These are phyloP conservation scores for Arthroderma uncinatum DNA, from an alignment of 2,329 filamentous ascomycete genomes.

Conservation along the genomic window DNA sequence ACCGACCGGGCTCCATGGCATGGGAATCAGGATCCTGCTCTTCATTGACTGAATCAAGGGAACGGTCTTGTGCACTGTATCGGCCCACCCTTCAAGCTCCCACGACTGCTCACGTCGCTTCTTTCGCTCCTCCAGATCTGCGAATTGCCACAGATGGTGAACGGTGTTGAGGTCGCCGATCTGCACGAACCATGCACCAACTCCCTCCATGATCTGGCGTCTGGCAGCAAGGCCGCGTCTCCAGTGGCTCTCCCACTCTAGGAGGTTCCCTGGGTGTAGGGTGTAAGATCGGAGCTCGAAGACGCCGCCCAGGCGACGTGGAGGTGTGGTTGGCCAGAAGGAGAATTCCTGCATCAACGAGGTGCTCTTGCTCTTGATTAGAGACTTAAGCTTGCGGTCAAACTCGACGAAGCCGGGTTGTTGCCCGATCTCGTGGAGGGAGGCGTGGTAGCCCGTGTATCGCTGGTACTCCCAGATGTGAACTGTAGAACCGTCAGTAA, in stretches of 20 bases:
- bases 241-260: conserved; percentile 99
- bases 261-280: conserved; percentile 82
- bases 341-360: conserved; percentile 99
- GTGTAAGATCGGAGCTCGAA: conserved; percentile 97
- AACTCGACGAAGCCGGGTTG: conserved; percentile 79
- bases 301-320: conserved; percentile 76
- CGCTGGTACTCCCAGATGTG: conserved; percentile 99
- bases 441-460: conserved; percentile 90
- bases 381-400: conserved; percentile 68
- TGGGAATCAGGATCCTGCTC: conserved; percentile 81
- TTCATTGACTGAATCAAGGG: conserved; percentile 95
- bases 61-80: conserved; percentile 97
- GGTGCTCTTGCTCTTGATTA: conserved; percentile 73
- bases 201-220: conserved; percentile 95
- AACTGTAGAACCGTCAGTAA: conserved; percentile 45
- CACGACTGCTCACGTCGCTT: conserved; percentile 86
- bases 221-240: conserved; percentile 79
- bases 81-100: conserved; percentile 88
- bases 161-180: conserved; percentile 96
- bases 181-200: conserved; percentile 97
- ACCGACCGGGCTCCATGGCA: conserved; percentile 91
- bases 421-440: conserved; percentile 68
- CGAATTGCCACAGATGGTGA: conserved; percentile 97
- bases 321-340: conserved; percentile 94
- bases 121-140: conserved; percentile 88